Percentiles rank a stretch among this genome's conserved stretches.
Evolutionary conservation across 306 rosid species (phyloP).

Genomic region (Lathyrus oleraceus): DNA sequence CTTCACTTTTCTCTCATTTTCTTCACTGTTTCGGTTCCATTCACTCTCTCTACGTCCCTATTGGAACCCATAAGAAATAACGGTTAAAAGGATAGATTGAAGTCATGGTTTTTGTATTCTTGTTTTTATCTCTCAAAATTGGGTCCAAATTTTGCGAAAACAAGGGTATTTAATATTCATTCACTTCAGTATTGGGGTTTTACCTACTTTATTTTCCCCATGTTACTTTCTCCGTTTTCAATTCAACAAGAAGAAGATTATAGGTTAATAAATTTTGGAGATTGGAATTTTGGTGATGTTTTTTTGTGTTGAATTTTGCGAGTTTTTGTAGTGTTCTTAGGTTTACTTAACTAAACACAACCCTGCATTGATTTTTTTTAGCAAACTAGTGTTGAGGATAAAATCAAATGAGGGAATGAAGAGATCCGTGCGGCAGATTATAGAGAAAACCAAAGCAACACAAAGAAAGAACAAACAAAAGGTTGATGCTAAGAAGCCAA

Average conservation of each 20-base stretch:
- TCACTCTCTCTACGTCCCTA: slow-evolving; percentile 27
- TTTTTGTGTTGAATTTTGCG: background rate
- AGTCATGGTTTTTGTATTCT: background rate
- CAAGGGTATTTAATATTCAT: background rate
- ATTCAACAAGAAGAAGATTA: too few relatives aligned
- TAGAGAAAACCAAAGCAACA: slow-evolving; percentile 54
- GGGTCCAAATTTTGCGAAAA: background rate
- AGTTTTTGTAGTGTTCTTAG: too few relatives aligned
- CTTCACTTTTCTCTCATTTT: background rate
- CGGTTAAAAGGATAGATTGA: background rate
- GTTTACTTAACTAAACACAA: background rate
- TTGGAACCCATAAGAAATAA: slow-evolving; percentile 20
- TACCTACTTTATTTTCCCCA: background rate
- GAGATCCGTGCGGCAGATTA: slow-evolving; percentile 32
- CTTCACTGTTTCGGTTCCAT: slow-evolving; percentile 25
- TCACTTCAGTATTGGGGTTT: background rate
- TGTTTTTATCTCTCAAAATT: slow-evolving; percentile 7
- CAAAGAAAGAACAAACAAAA: slow-evolving; percentile 58
- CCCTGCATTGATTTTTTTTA: slow-evolving; percentile 39
- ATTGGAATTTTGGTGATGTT: too few relatives aligned
- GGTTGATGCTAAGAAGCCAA: slow-evolving; percentile 79
- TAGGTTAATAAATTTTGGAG: too few relatives aligned
- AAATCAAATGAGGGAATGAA: slow-evolving; percentile 48
- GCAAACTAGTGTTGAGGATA: slow-evolving; percentile 61
- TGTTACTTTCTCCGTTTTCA: too few relatives aligned